Evolutionary conservation across 1,284 basidiomycete genomes (phyloP), one percentile per base, ranked within the genome.

Genomic region (Bondarzewia mesenterica): DNA sequence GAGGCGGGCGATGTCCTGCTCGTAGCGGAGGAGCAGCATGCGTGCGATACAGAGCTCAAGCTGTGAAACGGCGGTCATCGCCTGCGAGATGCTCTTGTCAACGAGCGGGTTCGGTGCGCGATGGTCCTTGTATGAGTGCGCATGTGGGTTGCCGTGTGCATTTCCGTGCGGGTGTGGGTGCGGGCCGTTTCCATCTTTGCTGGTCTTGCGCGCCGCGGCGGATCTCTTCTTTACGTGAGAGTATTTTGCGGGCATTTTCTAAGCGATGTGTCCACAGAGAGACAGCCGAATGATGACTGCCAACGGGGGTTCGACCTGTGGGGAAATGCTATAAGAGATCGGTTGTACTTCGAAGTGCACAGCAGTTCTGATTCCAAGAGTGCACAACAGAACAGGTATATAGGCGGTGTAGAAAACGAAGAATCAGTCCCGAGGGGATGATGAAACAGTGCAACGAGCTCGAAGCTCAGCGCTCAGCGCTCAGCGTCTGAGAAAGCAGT

Each of bases 191-290:
- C 61, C 63, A 8, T 65, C 57, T 51, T 73, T 72, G 58, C 73
- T 77, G 57, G 71, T 66, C 5, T 68, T 57, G 5, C 61, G 53
- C 5, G 67, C 66, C 0, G 18, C 5, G 12, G 69, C 66, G 7
- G 74, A 65, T 37, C 77, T 64, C 59, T 80, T 82, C 70, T 81
- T 82, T n/a, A 80, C 75, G 62, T 83, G 80, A 16, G 81, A 82
- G 63, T 83, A 82, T 57, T 83, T 83, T 26, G 79, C 73, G 14
- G 81, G 78, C 81, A 83, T 83, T 32, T n/a, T 32, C 29, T 10
- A 8, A 7, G 29, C 12, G 29, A 7, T 32, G 10, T n/a, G 29
- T 32, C 29, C 10, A n/a, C 10, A 32, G 29, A 32, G 5, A 10
- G 3, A n/a, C 29, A 32, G 29, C 29, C 29, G 29, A 10, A 32